Base-by-base conservation (phyloP, 768 basidiomycete genomes). In the Butyriboletus loyo region DNA sequence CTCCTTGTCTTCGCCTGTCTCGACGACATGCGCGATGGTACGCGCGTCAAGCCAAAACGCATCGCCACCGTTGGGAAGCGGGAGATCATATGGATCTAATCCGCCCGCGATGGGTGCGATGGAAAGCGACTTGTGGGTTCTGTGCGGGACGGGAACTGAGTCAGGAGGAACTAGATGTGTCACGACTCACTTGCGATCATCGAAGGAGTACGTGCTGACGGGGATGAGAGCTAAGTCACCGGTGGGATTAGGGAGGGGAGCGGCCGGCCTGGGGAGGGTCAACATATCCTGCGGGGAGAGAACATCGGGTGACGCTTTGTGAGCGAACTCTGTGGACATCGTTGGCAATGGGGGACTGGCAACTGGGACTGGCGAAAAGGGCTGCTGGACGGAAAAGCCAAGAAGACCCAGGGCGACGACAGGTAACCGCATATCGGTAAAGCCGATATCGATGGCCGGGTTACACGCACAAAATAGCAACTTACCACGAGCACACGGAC, bases 261-360 rank as follows among this genome's bases (percentile, higher is more conserved):
- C 64, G 2, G 84, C 82, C 6, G 91, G 86, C 49, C 91, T 77
- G 11, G 79, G 80, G 37, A 93, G 76, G 64, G 81, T 67, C 45
- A 91, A 77, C 65, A 93, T 72, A 62, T 89, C 80, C 66, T 81
- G 77, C 0, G 90, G 91, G 5, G 85, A 77, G 69, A 92, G 84
- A 38, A 84, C 70, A 59, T 83, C 78, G 4, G 75, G 55, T 2
- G 77, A 82, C 46, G 82, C 73, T 62, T 80, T 85, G 68, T 89
- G 78, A 10, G 71, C 66, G 64, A 87, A 90, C 31, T 77, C 75
- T 42, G 68, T 46, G 21, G 57, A 27, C 66, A 70, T 66, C 11
- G 57, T 32, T 39, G 68, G 30, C 66, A 71, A 70, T 13, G 25
- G 40, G 32, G 21, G n/a, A 35, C 32, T 48, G 14, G 44, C 5